Evolutionary conservation across 2,329 filamentous ascomycete genomes (phyloP).

Genomic region (Neurospora sp.): DNA sequence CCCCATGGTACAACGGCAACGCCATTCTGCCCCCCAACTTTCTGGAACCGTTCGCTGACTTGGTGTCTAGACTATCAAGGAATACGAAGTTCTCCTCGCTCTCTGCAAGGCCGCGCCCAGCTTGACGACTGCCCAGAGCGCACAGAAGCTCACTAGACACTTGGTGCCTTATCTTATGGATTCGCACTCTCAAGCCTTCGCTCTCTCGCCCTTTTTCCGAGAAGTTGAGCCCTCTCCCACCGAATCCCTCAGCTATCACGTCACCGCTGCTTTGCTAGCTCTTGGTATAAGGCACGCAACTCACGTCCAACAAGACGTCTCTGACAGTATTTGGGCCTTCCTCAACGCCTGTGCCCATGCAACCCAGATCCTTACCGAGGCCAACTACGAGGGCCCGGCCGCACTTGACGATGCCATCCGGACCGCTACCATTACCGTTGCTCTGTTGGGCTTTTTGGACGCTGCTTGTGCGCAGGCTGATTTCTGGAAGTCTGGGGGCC

Average conservation of each 20-base stretch:
- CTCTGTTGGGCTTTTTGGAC: constrained; percentile 82
- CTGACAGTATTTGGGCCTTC: constrained; percentile 61
- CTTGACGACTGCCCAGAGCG: constrained; percentile 60
- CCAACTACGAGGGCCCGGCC: constrained; percentile 45
- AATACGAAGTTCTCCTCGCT: constrained; percentile 85
- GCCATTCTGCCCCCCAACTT: background rate
- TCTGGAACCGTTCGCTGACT: constrained; percentile 6
- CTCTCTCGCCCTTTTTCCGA: constrained; percentile 71
- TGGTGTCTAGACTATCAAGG: constrained; percentile 59
- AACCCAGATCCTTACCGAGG: constrained; percentile 44
- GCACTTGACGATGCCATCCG: constrained; percentile 57
- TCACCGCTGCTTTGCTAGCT: constrained; percentile 73
- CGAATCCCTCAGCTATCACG: constrained; percentile 69
- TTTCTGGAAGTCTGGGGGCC: constrained; percentile 72
- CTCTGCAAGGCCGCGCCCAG: constrained; percentile 82
- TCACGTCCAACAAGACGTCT: constrained; percentile 55
- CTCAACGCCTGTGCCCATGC: constrained; percentile 59
- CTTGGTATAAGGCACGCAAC: constrained; percentile 61
- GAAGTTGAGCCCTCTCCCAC: constrained; percentile 80
- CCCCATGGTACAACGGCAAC: constrained; percentile 46
- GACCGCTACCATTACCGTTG: constrained; percentile 68
- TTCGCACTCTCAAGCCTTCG: constrained; percentile 68
- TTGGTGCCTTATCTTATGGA: constrained; percentile 79
- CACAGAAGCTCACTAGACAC: constrained; percentile 68
- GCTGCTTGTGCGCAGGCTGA: constrained; percentile 67